phyloP scores from a whole-genome alignment of 805 yeast species.

The Yarrowia sp. region DNA sequence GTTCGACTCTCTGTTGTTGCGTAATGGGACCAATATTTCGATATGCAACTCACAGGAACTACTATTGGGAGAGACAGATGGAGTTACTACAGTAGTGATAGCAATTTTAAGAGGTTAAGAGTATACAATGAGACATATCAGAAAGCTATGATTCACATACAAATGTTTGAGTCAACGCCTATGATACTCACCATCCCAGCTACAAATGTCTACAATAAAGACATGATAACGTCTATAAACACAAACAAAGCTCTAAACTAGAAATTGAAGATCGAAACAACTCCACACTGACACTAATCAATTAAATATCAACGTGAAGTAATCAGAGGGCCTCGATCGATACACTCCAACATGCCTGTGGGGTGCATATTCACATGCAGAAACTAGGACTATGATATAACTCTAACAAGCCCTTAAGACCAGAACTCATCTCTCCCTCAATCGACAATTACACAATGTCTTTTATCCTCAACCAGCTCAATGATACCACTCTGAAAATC shows the following conservation, averaged over 20 bases:
- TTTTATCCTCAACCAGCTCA: not conserved
- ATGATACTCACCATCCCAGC: too few species aligned
- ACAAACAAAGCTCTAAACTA: too few species aligned
- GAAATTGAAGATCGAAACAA: not conserved
- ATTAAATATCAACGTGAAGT: not conserved
- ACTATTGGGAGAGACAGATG: too few species aligned
- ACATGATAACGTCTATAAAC: too few species aligned
- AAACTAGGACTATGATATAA: not conserved
- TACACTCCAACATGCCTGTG: not conserved
- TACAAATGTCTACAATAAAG: too few species aligned
- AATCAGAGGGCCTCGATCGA: not conserved
- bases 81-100: too few species aligned
- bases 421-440: not conserved
- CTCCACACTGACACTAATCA: not conserved
- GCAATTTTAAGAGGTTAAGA: too few species aligned
- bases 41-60: not conserved
- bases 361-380: conserved; percentile 25
- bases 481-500: not conserved
- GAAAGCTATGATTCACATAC: too few species aligned
- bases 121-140: too few species aligned
- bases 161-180: too few species aligned
- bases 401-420: not conserved
- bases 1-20: not conserved
- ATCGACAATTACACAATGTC: not conserved
- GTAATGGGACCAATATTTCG: not conserved